Percentiles rank a stretch among this genome's conserved stretches.
phyloP scores from a whole-genome alignment of 352 stramenopile species.

The Phytophthora colocasiae region DNA sequence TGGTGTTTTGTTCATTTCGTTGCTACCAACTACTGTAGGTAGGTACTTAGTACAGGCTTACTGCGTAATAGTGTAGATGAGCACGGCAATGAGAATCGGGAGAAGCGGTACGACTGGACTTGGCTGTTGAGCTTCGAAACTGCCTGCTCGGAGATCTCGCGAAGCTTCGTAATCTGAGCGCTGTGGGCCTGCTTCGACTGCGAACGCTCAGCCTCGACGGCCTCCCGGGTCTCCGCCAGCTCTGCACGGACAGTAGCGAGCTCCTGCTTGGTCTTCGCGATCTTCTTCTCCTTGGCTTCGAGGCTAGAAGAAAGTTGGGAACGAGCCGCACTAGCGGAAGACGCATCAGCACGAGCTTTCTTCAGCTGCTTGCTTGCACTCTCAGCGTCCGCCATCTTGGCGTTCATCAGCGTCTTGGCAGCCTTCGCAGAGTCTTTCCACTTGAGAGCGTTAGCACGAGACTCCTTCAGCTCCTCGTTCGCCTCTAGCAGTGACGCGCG shows the following conservation, averaged over 20 bases:
- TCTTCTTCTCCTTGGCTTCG: too few species aligned
- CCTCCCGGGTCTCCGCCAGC: too few species aligned
- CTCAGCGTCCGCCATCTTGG: slow-evolving; percentile 75
- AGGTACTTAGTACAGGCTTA: slow-evolving; percentile 22
- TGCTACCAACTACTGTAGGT: slow-evolving; percentile 6
- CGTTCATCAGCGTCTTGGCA: slow-evolving; percentile 65
- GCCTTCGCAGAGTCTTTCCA: slow-evolving; percentile 76
- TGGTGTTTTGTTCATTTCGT: slow-evolving; percentile 10
- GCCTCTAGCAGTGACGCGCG: slow-evolving; percentile 67
- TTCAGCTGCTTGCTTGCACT: slow-evolving; percentile 71
- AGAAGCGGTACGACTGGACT: slow-evolving; percentile 70
- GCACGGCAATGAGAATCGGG: slow-evolving; percentile 54
- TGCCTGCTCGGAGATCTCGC: slow-evolving; percentile 42
- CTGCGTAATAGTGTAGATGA: slow-evolving; percentile 62
- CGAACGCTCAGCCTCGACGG: too few species aligned
- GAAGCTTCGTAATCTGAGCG: too few species aligned
- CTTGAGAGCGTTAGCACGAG: slow-evolving; percentile 66
- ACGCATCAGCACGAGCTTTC: slow-evolving; percentile 54
- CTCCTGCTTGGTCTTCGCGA: too few species aligned
- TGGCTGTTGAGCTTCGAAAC: slow-evolving; percentile 42
- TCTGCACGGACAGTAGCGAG: too few species aligned
- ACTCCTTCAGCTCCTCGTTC: slow-evolving; percentile 84
- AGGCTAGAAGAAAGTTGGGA: too few species aligned
- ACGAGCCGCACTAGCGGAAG: too few species aligned
- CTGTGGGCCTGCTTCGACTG: too few species aligned